Percentiles rank a stretch among this genome's conserved stretches.
Conservation (phyloP, 345 rosid species). For the Sisymbrium altissimum region DNA sequence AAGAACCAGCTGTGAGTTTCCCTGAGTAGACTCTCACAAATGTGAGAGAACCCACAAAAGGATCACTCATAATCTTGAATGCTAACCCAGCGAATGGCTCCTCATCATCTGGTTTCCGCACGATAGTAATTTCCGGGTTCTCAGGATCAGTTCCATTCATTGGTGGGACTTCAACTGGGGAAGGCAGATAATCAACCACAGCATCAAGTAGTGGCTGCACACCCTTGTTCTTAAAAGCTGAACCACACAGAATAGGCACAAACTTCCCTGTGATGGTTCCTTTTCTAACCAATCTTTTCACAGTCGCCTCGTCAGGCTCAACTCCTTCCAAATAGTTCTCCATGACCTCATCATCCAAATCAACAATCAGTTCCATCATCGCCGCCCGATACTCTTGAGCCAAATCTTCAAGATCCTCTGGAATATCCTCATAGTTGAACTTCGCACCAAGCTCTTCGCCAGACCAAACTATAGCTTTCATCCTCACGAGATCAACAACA, state of each 20-base stretch:
- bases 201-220: conserved; percentile 96
- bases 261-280: conserved; percentile 70
- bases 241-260: conserved; percentile 89
- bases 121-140: conserved; percentile 57
- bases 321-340: conserved; percentile 88
- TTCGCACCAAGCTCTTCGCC: conserved; percentile 98
- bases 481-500: conserved; percentile 76
- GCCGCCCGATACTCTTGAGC: conserved; percentile 69
- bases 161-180: conserved; percentile 81
- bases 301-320: conserved; percentile 82
- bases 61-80: conserved; percentile 95
- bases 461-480: conserved; percentile 90
- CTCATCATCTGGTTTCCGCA: conserved; percentile 63
- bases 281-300: conserved; percentile 72
- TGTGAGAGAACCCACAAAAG: conserved; percentile 94
- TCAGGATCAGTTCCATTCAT: conserved; percentile 95
- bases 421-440: conserved; percentile 72
- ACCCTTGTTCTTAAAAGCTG: conserved; percentile 93
- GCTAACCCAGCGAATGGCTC: conserved; percentile 92
- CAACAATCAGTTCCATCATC: conserved; percentile 70
- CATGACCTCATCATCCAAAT: conserved; percentile 88
- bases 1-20: conserved; percentile 78
- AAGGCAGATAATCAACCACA: conserved; percentile 87
- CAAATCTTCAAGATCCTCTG: conserved; percentile 68
- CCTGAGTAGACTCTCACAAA: conserved; percentile 92